Conservation (phyloP, 192 early-diverging fungal genomes). For the Coemansia sp. region DNA sequence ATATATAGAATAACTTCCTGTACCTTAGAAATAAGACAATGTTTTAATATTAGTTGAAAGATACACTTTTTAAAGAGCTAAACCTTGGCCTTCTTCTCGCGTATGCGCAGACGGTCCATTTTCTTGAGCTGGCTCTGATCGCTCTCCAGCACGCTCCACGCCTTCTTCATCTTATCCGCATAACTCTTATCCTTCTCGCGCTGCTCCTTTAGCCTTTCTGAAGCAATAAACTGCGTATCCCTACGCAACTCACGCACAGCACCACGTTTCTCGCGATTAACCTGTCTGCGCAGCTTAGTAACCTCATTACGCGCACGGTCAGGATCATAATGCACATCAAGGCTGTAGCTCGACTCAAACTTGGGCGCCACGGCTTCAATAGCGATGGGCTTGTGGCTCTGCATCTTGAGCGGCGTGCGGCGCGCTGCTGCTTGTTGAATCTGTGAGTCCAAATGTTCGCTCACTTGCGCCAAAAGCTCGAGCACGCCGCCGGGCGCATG, state of each 20-base stretch:
- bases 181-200: slow-evolving; percentile 82
- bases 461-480: slow-evolving; percentile 11
- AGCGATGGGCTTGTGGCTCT: slow-evolving; percentile 81
- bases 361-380: slow-evolving; percentile 86
- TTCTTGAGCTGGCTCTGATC: slow-evolving; percentile 81
- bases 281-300: slow-evolving; percentile 75
- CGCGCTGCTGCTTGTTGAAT: slow-evolving; percentile 51
- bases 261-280: slow-evolving; percentile 92
- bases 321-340: slow-evolving; percentile 81
- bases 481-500: slow-evolving; percentile 18
- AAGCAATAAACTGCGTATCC: slow-evolving; percentile 85
- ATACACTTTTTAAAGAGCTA: not conserved
- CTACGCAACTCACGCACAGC: slow-evolving; percentile 94
- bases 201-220: slow-evolving; percentile 62
- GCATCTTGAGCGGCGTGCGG: slow-evolving; percentile 75
- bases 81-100: slow-evolving; percentile 52
- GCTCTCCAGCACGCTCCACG: slow-evolving; percentile 79
- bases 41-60: not conserved
- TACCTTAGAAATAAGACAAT: no score
- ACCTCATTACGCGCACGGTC: slow-evolving; percentile 71
- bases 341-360: slow-evolving; percentile 86
- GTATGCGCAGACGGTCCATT: slow-evolving; percentile 55
- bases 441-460: slow-evolving; percentile 51
- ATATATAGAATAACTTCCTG: no score
- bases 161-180: slow-evolving; percentile 85